Base-by-base conservation (phyloP, 192 early-diverging fungal species). In the Rhizophagus sp. region DNA sequence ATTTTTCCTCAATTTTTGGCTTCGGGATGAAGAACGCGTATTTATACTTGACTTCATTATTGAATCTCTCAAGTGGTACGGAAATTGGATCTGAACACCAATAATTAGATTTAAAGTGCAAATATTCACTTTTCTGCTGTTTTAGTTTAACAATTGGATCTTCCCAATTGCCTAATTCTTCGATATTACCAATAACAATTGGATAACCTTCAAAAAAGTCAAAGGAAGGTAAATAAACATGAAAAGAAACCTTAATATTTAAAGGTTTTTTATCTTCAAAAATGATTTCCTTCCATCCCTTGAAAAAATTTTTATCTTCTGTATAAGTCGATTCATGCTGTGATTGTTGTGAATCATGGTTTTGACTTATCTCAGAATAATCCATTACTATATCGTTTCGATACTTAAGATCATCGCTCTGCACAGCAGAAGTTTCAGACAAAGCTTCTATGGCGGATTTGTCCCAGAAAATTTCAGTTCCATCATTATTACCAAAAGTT, bases 121-220 rank as follows among this genome's bases (percentile, higher is more conserved):
- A 1, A 15, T 73, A 8, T 17, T 52, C 12, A 27, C 19, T 22
- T 22, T 27, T 27, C 27, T n/a, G 47, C 34, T 73, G 71, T 30
- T 73, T 15, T 25, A 73, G 47, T 50, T 15, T 41, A 47, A 73
- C 24, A 30, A 52, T 52, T 15, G 68, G 68, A 10, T 70, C 39
- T n/a, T 19, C n/a, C 68, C 68, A 70, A 39, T 41, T 70, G 10
- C 68, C 68, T 12, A 70, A 27, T 73, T 50, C 47, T 30, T 73
- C 47, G 2, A 73, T 73, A 50, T 50, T 73, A n/a, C 47, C 71
- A n/a, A 50, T 2, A 47, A 73, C 25, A 25, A 73, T 22, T 0
- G 71, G 71, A 33, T 52, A 19, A 15, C 71, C 71, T 12, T 2
- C 10, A 50, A 3, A 0, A 30, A 30, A 19, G 4, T 50, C n/a